Conservation (phyloP, 768 basidiomycete species). For the Ramaria rubella region DNA sequence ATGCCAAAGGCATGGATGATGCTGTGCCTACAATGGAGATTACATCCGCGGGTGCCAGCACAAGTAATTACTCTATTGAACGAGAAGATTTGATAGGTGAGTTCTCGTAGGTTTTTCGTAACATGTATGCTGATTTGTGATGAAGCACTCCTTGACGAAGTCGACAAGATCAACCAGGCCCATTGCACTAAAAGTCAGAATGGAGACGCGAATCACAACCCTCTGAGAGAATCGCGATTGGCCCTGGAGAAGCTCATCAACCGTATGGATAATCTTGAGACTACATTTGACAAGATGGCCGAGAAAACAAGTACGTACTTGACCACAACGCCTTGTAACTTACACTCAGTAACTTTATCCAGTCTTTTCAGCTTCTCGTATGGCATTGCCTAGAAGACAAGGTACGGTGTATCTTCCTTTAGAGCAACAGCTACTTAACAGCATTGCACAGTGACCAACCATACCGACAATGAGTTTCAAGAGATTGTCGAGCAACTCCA, state of each 20-base stretch:
- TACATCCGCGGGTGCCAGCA: constrained; percentile 57
- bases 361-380: constrained; percentile 74
- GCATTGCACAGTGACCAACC: constrained; percentile 50
- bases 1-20: constrained; percentile 74
- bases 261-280: constrained; percentile 75
- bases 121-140: constrained; percentile 4
- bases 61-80: constrained; percentile 61
- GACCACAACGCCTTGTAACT: neutral
- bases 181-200: neutral
- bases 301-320: constrained; percentile 67
- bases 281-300: constrained; percentile 79
- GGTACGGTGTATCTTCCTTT: constrained; percentile 41
- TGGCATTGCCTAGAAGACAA: constrained; percentile 61
- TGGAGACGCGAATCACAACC: constrained; percentile 27
- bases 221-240: constrained; percentile 55
- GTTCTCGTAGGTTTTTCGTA: constrained; percentile 15
- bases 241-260: constrained; percentile 62
- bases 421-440: constrained; percentile 11
- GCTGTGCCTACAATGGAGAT: constrained; percentile 75
- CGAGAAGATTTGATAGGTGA: constrained; percentile 66
- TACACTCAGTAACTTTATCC: constrained; percentile 10
- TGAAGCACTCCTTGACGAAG: constrained; percentile 51
- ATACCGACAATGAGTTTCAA: constrained; percentile 68
- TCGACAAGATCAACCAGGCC: constrained; percentile 56
- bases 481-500: constrained; percentile 67